These are phyloP conservation scores for Lathyrus oleraceus DNA, from an alignment of 306 rosid species.

Conservation along the genomic window DNA sequence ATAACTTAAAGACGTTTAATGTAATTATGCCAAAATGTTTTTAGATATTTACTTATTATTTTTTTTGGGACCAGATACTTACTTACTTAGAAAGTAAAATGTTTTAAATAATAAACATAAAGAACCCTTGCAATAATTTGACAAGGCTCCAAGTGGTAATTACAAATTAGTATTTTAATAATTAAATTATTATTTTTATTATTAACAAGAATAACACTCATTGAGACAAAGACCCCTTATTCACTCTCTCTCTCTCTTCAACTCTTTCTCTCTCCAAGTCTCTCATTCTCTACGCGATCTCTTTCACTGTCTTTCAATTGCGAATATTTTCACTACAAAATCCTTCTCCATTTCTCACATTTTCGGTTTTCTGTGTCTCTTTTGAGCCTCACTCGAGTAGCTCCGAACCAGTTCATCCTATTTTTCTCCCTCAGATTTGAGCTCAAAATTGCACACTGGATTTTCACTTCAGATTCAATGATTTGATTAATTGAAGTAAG, in stretches of 20 bases:
- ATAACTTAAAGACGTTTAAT: too few species aligned
- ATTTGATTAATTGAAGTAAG: conserved; percentile 54
- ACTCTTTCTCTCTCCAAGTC: background rate
- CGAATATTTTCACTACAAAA: conserved; percentile 46
- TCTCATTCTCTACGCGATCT: conserved; percentile 61
- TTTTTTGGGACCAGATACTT: too few species aligned
- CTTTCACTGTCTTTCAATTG: conserved; percentile 54
- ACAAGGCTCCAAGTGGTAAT: conserved; percentile 6
- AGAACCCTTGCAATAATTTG: conserved; percentile 21
- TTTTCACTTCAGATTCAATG: conserved; percentile 57
- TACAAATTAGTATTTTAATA: conserved; percentile 33
- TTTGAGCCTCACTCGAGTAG: conserved; percentile 32
- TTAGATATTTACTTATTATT: too few species aligned
- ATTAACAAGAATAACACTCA: conserved; percentile 42
- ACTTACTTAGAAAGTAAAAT: too few species aligned
- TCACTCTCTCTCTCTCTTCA: conserved; percentile 22
- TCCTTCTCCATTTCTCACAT: conserved; percentile 47
- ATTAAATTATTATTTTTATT: conserved; percentile 32
- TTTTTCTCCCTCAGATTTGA: conserved; percentile 56
- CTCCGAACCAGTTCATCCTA: conserved; percentile 33
- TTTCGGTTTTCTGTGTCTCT: conserved; percentile 44
- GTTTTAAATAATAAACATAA: too few species aligned
- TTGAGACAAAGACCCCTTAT: conserved; percentile 41
- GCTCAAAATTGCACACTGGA: conserved; percentile 36
- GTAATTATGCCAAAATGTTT: too few species aligned